Base-by-base conservation (phyloP, 169 alveolate genomes). In the Cryptosporidium muris region DNA sequence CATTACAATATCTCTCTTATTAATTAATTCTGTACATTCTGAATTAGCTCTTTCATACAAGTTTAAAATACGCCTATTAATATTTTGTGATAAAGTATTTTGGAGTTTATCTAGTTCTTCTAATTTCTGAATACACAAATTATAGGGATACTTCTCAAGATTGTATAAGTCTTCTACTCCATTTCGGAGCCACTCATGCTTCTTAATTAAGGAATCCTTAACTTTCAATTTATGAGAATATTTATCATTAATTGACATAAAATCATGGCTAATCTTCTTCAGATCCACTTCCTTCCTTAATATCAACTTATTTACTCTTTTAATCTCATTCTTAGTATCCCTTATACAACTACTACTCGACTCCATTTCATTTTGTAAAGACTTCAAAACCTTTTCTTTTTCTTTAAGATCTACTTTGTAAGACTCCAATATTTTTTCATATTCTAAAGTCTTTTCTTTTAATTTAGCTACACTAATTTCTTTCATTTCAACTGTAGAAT, bases 1-100 rank as follows among this genome's bases (percentile, higher is more conserved):
- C 36, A 90, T 91, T 12, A 96, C 97, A 56, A 94, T 94, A 54
- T 91, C 92, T 68, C 95, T 94, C 89, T 96, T 96, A 34, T 90
- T 92, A 40, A 94, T 68, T 66, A 97, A 92, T 66, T 94, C 95
- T 36, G 85, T 81, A 74, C 93, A 95, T 64, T 96, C 96, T 38
- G 93, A 90, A 65, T 95, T 97, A 25, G 95, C 95, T 81, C 95
- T 94, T 52, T 96, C 99, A 51, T 95, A 94, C 93, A 95, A 92
- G 63, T 94, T 94, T 53, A 94, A 97, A 7, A 97, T 98, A 81
- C 95, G 95, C 82, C 95, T 94, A 88, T 97, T 98, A 37, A 98
- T 95, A 66, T 94, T 90, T 80, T 95, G 91, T 38, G 94, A 91
- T 37, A 94, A 88, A 80, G 82, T 88, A 45, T 93, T 94, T 49